These are phyloP conservation scores for Saccharum hybrid DNA, from an alignment of 202 grass and related monocot species.

Conservation along the genomic window DNA sequence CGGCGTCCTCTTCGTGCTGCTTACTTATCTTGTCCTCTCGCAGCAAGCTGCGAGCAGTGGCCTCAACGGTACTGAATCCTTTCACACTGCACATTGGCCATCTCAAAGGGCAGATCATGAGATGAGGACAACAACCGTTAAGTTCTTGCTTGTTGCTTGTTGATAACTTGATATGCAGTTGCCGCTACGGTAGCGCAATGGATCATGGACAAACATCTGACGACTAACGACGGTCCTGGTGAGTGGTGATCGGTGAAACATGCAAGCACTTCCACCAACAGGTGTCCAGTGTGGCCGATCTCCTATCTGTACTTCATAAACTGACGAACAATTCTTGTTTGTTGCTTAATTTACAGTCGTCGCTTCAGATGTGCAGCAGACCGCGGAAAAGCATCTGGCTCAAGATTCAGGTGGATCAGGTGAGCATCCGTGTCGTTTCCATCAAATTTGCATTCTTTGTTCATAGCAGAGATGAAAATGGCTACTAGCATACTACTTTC, in stretches of 20 bases:
- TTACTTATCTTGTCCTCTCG: conserved; percentile 8
- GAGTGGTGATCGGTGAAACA: neutral
- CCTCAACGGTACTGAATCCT: neutral
- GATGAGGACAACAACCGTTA: neutral
- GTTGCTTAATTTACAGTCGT: neutral
- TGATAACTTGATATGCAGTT: conserved; percentile 9
- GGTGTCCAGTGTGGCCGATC: neutral
- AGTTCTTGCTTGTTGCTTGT: neutral
- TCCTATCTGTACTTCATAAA: neutral
- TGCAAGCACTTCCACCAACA: neutral
- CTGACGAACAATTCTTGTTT: neutral
- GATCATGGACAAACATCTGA: conserved; percentile 14
- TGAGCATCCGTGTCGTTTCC: too few relatives aligned
- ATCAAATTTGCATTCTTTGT: too few relatives aligned
- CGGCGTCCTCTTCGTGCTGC: conserved; percentile 14
- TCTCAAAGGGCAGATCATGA: neutral
- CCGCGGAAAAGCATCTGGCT: too few relatives aligned
- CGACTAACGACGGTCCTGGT: neutral
- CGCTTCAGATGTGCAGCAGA: neutral
- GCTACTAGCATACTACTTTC: too few relatives aligned
- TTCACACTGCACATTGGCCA: neutral
- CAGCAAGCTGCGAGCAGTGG: neutral
- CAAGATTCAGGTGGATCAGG: neutral
- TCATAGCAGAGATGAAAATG: too few relatives aligned
- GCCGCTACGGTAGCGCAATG: conserved; percentile 27